Evolutionary conservation across 2,329 filamentous ascomycete genomes (phyloP).

Genomic region (Colletotrichum spaethianum): DNA sequence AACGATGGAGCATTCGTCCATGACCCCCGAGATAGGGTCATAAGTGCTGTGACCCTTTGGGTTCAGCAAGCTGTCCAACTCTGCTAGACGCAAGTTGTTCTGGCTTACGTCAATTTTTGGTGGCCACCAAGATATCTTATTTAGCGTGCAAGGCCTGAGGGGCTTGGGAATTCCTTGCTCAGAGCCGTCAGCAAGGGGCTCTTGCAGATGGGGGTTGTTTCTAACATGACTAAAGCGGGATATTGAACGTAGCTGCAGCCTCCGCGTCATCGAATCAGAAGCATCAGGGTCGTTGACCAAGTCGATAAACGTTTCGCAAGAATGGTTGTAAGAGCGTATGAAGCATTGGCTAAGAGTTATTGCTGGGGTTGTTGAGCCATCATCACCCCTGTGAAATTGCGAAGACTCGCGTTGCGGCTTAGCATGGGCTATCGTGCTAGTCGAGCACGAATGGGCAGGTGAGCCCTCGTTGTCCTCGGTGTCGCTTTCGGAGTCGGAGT

Average conservation of each 20-base stretch:
- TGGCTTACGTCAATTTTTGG: constrained; percentile 27
- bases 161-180: not conserved
- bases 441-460: not conserved
- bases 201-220: not conserved
- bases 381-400: constrained; percentile 65
- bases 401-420: constrained; percentile 51
- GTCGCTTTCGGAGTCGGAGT: constrained; percentile 5
- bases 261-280: constrained; percentile 46
- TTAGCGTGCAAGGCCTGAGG: not conserved
- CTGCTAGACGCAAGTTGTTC: constrained; percentile 32
- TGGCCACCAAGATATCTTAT: constrained; percentile 45
- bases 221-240: constrained; percentile 10
- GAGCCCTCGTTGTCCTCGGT: not conserved
- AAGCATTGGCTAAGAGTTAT: constrained; percentile 69
- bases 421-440: not conserved
- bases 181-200: not conserved
- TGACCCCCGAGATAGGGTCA: constrained; percentile 56
- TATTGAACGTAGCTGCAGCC: constrained; percentile 61
- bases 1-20: constrained; percentile 64
- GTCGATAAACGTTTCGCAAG: constrained; percentile 70
- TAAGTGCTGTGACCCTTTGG: constrained; percentile 49
- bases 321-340: constrained; percentile 67
- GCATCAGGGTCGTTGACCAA: constrained; percentile 66
- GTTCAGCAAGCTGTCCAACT: constrained; percentile 56
- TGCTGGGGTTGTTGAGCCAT: constrained; percentile 55